Evolutionary conservation across 768 basidiomycete genomes (phyloP), one percentile per base, ranked within the genome.

Genomic region (Hypsizygus marmoreus): DNA sequence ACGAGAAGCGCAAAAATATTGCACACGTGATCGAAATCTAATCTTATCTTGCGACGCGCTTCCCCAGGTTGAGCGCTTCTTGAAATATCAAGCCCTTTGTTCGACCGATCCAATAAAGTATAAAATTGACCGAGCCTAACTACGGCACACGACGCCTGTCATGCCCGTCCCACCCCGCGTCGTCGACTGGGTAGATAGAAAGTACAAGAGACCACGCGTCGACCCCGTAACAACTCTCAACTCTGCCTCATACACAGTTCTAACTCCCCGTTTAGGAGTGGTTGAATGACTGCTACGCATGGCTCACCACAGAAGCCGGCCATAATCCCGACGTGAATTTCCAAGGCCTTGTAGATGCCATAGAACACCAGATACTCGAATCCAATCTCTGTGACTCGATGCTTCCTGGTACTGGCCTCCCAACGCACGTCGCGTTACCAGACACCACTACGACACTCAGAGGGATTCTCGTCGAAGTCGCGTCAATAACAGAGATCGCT

Each of bases 401-500:
- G 75, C 61, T 80, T 0, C 71, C 69, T 14, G 80, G 81, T 0
- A 88, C 90, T 0, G 91, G 91, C 1, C 73, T 92, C 6, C 82
- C 84, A 7, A 55, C 51, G 6, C 57, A 77, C 49, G 57, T 81
- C 37, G 50, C 66, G 6, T 50, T 64, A 10, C 8, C 51, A 65
- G 6, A 62, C 67, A 72, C 75, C 14, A 64, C 58, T 11, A 58
- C 57, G 9, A 54, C 53, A 4, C 61, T 76, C 2, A 56, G 62
- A 8, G 68, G 70, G 0, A 65, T 89, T 24, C 79, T 91, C 28
- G 85, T 94, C 8, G 86, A 97, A 57, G 77, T 97, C 20, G 66
- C 71, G 13, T 73, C 79, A 11, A 77, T 95, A n/a, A 89, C 82
- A 13, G 95, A 97, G 45, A 84, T 97, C 16, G 90, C 86, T 0